Percentiles rank a stretch among this genome's conserved stretches.
Conservation (phyloP, 106 monocot species). For the Phalaenopsis equestris region DNA sequence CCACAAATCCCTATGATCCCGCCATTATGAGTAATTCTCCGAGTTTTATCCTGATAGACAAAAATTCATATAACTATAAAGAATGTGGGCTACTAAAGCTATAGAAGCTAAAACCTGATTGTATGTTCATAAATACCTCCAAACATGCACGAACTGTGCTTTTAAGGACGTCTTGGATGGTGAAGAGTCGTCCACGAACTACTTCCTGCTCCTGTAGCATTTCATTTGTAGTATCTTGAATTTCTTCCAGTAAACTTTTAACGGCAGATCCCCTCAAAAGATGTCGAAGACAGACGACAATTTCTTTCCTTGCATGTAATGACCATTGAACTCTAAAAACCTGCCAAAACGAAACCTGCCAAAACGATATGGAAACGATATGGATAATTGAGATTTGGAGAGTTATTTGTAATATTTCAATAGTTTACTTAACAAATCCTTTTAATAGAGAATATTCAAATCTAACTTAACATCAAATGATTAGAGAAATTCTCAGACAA, state of each 20-base stretch:
- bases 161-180: constrained; percentile 85
- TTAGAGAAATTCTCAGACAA: too few relatives aligned
- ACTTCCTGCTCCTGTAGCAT: constrained; percentile 98
- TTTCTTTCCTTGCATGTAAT: constrained; percentile 94
- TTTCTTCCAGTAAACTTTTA: constrained; percentile 44
- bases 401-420: neutral
- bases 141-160: constrained; percentile 94
- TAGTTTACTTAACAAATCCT: neutral
- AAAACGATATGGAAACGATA: neutral
- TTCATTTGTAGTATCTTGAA: constrained; percentile 56
- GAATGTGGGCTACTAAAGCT: neutral
- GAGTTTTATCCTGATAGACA: constrained; percentile 61
- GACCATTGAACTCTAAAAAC: constrained; percentile 99
- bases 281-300: constrained; percentile 63
- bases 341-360: constrained; percentile 49
- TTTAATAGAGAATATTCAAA: too few relatives aligned
- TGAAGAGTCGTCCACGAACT: constrained; percentile 84
- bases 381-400: neutral
- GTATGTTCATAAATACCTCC: constrained; percentile 35
- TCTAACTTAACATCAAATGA: too few relatives aligned
- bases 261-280: constrained; percentile 53
- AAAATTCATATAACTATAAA: neutral
- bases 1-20: constrained; percentile 76
- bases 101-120: neutral
- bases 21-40: constrained; percentile 73